Base-by-base conservation (phyloP, 2,329 filamentous ascomycete genomes). In the Trichophyton verrucosum region DNA sequence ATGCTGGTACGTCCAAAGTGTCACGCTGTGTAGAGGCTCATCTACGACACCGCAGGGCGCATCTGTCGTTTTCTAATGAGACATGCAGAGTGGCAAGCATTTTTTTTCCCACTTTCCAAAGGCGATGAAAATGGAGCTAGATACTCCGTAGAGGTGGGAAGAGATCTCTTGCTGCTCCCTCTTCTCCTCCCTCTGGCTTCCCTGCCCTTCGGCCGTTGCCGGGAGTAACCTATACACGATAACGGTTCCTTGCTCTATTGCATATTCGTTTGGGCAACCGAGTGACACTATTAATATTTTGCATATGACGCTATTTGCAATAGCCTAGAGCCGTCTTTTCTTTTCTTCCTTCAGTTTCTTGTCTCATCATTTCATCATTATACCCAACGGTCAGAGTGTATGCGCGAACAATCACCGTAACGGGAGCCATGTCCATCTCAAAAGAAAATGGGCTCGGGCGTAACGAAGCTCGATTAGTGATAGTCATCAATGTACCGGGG, bases 241-340 rank as follows among this genome's bases (percentile, higher is more conserved):
- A 55, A 20, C 51, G 27, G 51, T 36, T 55, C 8, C 27, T 55
- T 55, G 51, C 27, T 15, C 17, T 38, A 9, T 55, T 55, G 51
- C 27, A 55, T 55, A 36, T 55, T 27, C 51, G 51, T 17, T 55
- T 36, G 51, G 38, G 51, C 15, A 38, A 55, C 51, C 51, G 46
- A 51, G 20, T 27, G 46, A 51, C 46, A 51, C 46, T 51, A 51
- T 51, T 51, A 51, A 13, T 51, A 51, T 51, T 38, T n/a, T 51
- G 46, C 46, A 55, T 55, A 55, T 55, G 27, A 55, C 51, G 51
- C 51, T 55, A 55, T 55, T 55, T 55, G 51, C 51, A 27, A 55
- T 55, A 30, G 51, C 51, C 33, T 36, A 27, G 51, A 27, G 9
- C 6, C 15, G 6, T 44, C n/a, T 51, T 51, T 33, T n/a, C 15